A percentile compares a stretch with the other conserved stretches of the same genome.
These are phyloP conservation scores for Panicum virgatum DNA, from an alignment of 202 grass and related monocot genomes.

Conservation along the genomic window DNA sequence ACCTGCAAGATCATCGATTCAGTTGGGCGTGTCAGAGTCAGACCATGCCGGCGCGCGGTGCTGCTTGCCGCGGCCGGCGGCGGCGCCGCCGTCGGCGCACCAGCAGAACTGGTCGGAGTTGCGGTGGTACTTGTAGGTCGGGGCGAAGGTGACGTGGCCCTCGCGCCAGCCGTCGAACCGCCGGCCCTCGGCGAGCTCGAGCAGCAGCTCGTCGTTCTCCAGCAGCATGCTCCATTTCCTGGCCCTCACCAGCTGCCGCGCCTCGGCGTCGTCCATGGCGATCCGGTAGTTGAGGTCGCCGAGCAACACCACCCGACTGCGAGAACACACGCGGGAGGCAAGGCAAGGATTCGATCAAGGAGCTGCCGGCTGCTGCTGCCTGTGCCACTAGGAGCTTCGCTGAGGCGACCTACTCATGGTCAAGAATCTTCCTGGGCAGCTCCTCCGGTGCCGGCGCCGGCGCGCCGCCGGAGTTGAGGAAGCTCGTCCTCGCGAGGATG, in stretches of 20 bases:
- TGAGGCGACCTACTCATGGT: constrained; percentile 70
- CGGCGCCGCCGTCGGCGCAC: background rate
- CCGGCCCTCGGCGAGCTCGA: constrained; percentile 52
- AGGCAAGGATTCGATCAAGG: background rate
- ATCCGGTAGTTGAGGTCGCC: constrained; percentile 93
- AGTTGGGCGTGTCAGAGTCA: background rate
- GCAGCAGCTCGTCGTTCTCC: constrained; percentile 73
- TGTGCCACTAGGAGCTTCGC: no score
- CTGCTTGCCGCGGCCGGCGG: background rate
- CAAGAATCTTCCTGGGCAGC: constrained; percentile 64
- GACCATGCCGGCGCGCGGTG: constrained; percentile 61
- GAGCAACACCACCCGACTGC: constrained; percentile 63
- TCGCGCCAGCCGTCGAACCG: constrained; percentile 72
- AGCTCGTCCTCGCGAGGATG: constrained; percentile 69
- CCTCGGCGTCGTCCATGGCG: constrained; percentile 54
- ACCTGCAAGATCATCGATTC: background rate
- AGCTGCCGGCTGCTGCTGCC: background rate
- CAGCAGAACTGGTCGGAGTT: constrained; percentile 71
- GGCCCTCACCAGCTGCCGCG: constrained; percentile 51
- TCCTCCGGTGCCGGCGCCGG: constrained; percentile 2
- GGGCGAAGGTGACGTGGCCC: constrained; percentile 67
- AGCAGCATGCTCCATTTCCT: constrained; percentile 68
- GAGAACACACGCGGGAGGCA: no score
- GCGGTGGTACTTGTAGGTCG: constrained; percentile 77
- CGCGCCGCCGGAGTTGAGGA: background rate